phyloP scores from a whole-genome alignment of 345 rosid genomes.

The Melaleuca quinquenervia region DNA sequence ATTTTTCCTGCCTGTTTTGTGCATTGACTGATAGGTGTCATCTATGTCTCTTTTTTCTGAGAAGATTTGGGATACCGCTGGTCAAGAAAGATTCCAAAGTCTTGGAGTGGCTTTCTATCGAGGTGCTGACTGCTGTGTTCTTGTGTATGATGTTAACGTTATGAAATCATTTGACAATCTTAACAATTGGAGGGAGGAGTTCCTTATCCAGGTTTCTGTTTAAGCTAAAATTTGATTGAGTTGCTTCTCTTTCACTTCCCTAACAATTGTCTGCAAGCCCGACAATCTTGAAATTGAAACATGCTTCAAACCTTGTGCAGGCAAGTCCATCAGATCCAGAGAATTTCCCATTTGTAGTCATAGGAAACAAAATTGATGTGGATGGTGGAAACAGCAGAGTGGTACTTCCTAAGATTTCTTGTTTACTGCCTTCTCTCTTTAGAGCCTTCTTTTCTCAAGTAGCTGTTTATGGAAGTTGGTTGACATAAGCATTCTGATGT shows the following conservation, averaged over 20 bases:
- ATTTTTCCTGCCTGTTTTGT: not conserved
- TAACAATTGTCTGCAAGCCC: not conserved
- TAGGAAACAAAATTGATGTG: slow-evolving; percentile 84
- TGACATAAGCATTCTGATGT: not conserved
- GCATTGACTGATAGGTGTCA: not conserved
- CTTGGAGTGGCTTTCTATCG: slow-evolving; percentile 65
- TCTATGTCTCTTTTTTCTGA: not conserved
- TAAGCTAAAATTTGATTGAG: not conserved
- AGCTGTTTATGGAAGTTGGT: not conserved
- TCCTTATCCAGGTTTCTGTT: slow-evolving; percentile 62
- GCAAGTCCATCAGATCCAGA: slow-evolving; percentile 96
- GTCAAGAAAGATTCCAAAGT: slow-evolving; percentile 72
- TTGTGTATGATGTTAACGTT: slow-evolving; percentile 77
- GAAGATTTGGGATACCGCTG: slow-evolving; percentile 92
- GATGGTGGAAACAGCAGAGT: slow-evolving; percentile 93
- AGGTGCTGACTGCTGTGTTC: slow-evolving; percentile 48
- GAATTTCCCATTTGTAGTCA: slow-evolving; percentile 87
- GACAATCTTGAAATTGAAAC: not conserved
- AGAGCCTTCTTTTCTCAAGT: not conserved
- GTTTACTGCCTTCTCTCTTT: not conserved
- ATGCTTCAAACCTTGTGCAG: slow-evolving; percentile 25
- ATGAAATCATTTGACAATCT: slow-evolving; percentile 74
- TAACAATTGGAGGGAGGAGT: slow-evolving; percentile 82
- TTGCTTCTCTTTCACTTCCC: not conserved
- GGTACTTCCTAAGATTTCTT: slow-evolving; percentile 33